Conservation (phyloP, 1,284 basidiomycete genomes). For the Kwoniella shivajii region DNA sequence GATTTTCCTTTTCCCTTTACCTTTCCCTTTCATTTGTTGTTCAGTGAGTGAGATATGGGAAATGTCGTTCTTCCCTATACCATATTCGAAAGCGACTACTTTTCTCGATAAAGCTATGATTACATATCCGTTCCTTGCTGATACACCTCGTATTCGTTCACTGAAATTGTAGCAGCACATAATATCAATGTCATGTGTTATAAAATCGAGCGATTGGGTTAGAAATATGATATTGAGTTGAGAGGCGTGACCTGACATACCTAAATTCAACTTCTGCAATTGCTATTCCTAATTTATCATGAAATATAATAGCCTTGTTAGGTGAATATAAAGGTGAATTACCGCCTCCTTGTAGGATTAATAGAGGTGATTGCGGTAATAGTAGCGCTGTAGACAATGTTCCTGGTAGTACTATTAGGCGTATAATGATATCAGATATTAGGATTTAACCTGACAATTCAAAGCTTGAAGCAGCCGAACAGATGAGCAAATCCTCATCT, state of each 20-base stretch:
- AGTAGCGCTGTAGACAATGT: conserved; percentile 77
- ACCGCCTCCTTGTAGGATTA: conserved; percentile 89
- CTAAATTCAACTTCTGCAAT: conserved; percentile 86
- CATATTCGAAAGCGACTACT: conserved; percentile 77
- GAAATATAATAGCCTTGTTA: conserved; percentile 91
- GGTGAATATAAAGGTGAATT: conserved; percentile 87
- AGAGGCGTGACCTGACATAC: conserved; percentile 32
- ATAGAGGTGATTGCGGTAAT: conserved; percentile 77
- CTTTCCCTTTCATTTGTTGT: conserved; percentile 6
- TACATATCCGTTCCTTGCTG: conserved; percentile 77
- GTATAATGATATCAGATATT: conserved; percentile 7
- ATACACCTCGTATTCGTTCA: conserved; percentile 78
- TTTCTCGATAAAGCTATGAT: conserved; percentile 77
- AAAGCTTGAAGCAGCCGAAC: no score
- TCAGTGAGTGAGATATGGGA: conserved; percentile 7
- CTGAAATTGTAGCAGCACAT: conserved; percentile 51
- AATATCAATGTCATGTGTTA: not conserved
- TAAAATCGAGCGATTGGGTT: not conserved
- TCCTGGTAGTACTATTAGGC: conserved; percentile 56
- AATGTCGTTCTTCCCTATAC: conserved; percentile 55
- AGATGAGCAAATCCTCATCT: no score
- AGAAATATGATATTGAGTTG: not conserved
- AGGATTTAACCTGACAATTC: no score
- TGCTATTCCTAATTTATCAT: conserved; percentile 71
- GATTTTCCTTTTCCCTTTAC: conserved; percentile 16